Evolutionary conservation across 306 rosid species (phyloP).

Genomic region (Pterocarpus santalinus): DNA sequence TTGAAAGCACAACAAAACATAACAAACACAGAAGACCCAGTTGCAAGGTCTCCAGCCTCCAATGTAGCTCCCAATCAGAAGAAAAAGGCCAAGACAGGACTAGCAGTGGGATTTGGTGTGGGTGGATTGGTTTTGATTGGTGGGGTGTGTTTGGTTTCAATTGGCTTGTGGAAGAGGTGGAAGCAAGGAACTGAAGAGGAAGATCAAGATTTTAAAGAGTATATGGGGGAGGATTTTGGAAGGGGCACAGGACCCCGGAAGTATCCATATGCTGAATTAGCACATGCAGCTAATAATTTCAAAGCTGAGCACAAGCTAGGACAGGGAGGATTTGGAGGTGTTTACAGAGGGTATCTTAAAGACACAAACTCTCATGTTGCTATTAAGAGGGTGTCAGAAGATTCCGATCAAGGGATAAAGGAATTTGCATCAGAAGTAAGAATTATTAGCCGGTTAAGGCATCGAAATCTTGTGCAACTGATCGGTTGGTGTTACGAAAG

Average conservation of each 20-base stretch:
- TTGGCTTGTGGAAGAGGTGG: conserved; percentile 33
- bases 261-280: conserved; percentile 47
- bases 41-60: conserved; percentile 24
- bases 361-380: conserved; percentile 47
- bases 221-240: conserved; percentile 50
- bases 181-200: conserved; percentile 32
- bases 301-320: conserved; percentile 52
- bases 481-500: conserved; percentile 60
- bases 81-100: conserved; percentile 4
- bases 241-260: conserved; percentile 50
- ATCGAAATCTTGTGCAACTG: conserved; percentile 53
- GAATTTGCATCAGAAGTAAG: conserved; percentile 55
- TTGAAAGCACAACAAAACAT: conserved; percentile 3
- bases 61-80: neutral
- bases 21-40: neutral
- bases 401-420: conserved; percentile 54
- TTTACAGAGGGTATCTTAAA: conserved; percentile 51
- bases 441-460: conserved; percentile 52
- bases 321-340: conserved; percentile 58
- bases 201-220: conserved; percentile 29
- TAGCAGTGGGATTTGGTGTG: conserved; percentile 33
- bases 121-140: conserved; percentile 33
- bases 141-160: neutral
- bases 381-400: conserved; percentile 46
- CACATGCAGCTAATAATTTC: conserved; percentile 46